Conservation (phyloP, 148 eudicot genomes). For the Chenopodium formosanum region DNA sequence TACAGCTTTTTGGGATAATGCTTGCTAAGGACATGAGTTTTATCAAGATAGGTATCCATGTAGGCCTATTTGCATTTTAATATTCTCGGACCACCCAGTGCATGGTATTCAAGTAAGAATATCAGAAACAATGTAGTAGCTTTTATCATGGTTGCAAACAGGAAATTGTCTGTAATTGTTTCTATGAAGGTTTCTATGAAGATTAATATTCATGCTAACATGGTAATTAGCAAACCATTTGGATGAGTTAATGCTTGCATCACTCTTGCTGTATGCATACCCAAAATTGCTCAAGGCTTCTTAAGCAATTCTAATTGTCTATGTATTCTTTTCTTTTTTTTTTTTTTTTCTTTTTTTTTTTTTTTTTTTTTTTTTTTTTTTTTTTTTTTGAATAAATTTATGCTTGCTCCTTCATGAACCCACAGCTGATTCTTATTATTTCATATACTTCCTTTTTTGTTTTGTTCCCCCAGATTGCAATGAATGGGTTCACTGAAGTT, state of each 20-base stretch:
- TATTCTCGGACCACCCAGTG: no score
- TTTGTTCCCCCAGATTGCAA: slow-evolving; percentile 55
- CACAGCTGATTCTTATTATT: background rate
- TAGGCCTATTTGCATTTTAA: background rate
- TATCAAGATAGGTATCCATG: background rate
- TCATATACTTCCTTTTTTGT: background rate
- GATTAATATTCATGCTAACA: background rate
- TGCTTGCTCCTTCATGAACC: background rate
- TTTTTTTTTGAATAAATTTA: no score
- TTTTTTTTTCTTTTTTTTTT: background rate
- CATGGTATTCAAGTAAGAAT: background rate
- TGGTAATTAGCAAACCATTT: background rate
- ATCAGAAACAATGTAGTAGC: background rate
- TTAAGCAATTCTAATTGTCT: background rate
- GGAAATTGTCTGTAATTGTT: background rate
- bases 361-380: background rate
- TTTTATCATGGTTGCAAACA: background rate
- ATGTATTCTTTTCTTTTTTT: background rate
- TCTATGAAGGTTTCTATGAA: background rate
- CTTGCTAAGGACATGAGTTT: slow-evolving; percentile 3
- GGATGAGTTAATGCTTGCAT: background rate
- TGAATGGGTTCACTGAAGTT: slow-evolving; percentile 89
- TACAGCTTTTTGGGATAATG: slow-evolving; percentile 1
- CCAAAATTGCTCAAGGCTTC: background rate
- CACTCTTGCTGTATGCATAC: background rate